Conservation (phyloP, 2,329 filamentous ascomycete species). For the Microsporum ferrugineum region DNA sequence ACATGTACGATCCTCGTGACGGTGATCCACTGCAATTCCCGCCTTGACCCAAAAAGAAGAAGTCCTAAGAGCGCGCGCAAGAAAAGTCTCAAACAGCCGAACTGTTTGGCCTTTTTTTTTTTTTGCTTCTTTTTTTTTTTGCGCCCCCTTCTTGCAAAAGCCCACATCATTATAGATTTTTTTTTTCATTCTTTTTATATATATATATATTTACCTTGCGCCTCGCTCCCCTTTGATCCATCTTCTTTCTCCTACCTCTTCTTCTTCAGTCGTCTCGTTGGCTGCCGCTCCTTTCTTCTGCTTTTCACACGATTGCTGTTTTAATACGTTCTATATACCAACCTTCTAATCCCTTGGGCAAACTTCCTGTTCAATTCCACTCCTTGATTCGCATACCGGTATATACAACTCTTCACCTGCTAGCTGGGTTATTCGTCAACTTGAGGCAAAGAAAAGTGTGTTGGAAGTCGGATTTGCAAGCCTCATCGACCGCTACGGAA, state of each 20-base stretch:
- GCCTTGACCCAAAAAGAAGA: not conserved
- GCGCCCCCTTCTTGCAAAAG: no score
- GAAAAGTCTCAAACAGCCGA: conserved; percentile 1
- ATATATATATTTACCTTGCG: not conserved
- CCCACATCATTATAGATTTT: no score
- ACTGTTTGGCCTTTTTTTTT: not conserved
- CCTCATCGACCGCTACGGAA: not conserved
- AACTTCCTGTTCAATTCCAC: not conserved
- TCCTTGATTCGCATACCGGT: not conserved
- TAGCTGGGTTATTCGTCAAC: not conserved
- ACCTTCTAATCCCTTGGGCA: not conserved
- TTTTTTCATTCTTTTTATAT: not conserved
- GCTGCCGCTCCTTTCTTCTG: conserved; percentile 1
- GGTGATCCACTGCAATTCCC: conserved; percentile 1
- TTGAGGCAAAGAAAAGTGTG: not conserved
- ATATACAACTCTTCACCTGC: not conserved
- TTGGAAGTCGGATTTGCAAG: not conserved
- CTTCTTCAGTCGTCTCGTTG: not conserved
- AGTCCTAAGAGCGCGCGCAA: not conserved
- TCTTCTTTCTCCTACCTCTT: not conserved
- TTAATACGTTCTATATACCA: not conserved
- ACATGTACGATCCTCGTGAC: not conserved
- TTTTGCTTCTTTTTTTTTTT: not conserved
- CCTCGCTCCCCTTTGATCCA: not conserved
- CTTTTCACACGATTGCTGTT: not conserved